These are phyloP conservation scores for Auxenochlorella pyrenoidosa DNA, from an alignment of 139 green algal species.

Conservation along the genomic window DNA sequence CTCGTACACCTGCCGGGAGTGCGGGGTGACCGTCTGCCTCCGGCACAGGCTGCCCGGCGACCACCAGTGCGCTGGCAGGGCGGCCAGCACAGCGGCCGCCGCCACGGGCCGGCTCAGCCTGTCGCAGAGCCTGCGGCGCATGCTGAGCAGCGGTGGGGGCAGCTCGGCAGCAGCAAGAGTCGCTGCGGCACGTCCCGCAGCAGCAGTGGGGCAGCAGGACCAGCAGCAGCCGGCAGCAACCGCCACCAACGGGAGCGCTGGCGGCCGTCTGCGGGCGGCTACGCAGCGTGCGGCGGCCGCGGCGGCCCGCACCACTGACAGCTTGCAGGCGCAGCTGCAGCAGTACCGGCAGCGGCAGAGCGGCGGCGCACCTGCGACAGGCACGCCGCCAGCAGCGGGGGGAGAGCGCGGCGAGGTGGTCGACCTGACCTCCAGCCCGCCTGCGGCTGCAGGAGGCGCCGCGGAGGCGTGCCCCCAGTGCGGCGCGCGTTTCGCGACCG, in stretches of 20 bases:
- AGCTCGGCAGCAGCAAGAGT: neutral
- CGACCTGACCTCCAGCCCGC: neutral
- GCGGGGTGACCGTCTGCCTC: conserved; percentile 65
- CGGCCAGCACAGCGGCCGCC: neutral
- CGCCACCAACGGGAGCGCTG: neutral
- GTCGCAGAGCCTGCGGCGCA: neutral
- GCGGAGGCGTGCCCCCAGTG: conserved; percentile 63
- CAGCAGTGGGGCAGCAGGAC: neutral
- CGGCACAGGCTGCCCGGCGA: conserved; percentile 71
- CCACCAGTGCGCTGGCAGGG: conserved; percentile 63
- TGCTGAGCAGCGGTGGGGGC: neutral
- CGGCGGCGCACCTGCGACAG: neutral
- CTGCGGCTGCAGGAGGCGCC: neutral
- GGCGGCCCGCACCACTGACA: neutral
- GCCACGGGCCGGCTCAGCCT: neutral
- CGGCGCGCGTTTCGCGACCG: conserved; percentile 42
- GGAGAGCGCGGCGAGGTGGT: neutral
- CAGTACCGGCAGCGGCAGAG: conserved; percentile 33
- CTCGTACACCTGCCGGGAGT: conserved; percentile 71
- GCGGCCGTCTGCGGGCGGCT: neutral
- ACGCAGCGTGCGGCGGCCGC: neutral
- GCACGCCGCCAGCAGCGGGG: neutral
- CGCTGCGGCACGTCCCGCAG: neutral
- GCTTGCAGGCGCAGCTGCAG: conserved; percentile 24
- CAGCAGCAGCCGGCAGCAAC: conserved; percentile 3